phyloP scores from a whole-genome alignment of 2,329 filamentous ascomycete genomes.

The Aspergillus sp. region DNA sequence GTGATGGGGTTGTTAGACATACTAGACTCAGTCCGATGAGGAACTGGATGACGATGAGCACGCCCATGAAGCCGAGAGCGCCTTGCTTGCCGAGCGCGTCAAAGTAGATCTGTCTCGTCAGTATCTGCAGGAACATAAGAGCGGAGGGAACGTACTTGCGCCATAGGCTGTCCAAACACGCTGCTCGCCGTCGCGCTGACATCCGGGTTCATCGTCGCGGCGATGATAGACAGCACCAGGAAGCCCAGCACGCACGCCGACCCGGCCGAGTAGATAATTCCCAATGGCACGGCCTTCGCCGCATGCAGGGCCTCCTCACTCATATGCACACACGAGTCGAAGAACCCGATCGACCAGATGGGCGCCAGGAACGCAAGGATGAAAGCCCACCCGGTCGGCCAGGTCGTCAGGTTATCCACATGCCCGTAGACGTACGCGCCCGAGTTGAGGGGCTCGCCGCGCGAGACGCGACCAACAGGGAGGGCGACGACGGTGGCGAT shows the following conservation, averaged over 20 bases:
- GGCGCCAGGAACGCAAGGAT: conserved; percentile 60
- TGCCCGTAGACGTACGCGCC: conserved; percentile 54
- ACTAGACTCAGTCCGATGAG: conserved; percentile 58
- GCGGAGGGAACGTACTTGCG: conserved; percentile 32
- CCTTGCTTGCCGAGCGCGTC: conserved; percentile 60
- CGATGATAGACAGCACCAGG: conserved; percentile 56
- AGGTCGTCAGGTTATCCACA: conserved; percentile 57
- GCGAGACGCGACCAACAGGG: conserved; percentile 47
- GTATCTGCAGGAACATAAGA: neutral
- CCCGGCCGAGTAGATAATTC: conserved; percentile 57
- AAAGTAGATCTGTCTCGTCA: conserved; percentile 51
- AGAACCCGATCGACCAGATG: conserved; percentile 58
- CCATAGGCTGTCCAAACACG: conserved; percentile 59
- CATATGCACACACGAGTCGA: conserved; percentile 60
- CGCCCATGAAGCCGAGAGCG: conserved; percentile 57
- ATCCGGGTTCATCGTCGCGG: conserved; percentile 55
- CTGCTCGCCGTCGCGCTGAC: conserved; percentile 48
- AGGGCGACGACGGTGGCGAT: conserved; percentile 56
- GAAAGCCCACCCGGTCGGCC: conserved; percentile 58
- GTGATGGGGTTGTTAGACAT: conserved; percentile 5
- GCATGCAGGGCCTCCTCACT: conserved; percentile 61
- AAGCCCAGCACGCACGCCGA: conserved; percentile 55
- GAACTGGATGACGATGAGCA: conserved; percentile 61
- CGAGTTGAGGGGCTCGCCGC: conserved; percentile 30
- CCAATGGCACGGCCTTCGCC: conserved; percentile 57